These are phyloP conservation scores for Primulina eburnea DNA, from an alignment of 257 asterid species.

Conservation along the genomic window DNA sequence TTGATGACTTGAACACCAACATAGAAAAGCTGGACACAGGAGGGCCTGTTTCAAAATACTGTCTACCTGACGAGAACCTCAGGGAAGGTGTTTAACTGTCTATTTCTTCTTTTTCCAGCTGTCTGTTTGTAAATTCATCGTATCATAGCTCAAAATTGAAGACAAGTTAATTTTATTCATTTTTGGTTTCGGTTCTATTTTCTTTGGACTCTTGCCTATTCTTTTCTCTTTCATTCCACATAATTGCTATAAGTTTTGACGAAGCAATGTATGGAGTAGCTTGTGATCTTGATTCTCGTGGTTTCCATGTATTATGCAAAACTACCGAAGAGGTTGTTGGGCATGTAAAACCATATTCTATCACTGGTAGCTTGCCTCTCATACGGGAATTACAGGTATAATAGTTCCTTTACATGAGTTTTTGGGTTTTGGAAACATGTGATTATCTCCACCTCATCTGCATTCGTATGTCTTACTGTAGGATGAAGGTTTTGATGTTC, in stretches of 20 bases:
- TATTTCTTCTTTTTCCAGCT: no score
- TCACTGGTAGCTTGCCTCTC: no score
- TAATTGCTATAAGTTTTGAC: conserved; percentile 67
- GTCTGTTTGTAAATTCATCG: background rate
- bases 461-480: no score
- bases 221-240: conserved; percentile 28
- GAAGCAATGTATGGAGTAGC: conserved; percentile 66
- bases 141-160: background rate
- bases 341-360: no score
- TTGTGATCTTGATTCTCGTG: no score
- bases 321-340: no score
- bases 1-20: conserved; percentile 77
- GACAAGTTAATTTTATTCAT: background rate
- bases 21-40: conserved; percentile 67
- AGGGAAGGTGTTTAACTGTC: conserved; percentile 56
- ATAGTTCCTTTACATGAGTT: no score
- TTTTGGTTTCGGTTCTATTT: background rate
- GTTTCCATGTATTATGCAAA: no score
- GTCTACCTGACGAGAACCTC: conserved; percentile 86
- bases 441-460: no score
- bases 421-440: no score
- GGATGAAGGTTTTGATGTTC: no score
- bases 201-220: conserved; percentile 1
- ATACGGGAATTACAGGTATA: no score
- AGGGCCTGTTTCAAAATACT: conserved; percentile 86